phyloP scores from a whole-genome alignment of 2,329 filamentous ascomycete genomes.

The Aspergillus sclerotialis region DNA sequence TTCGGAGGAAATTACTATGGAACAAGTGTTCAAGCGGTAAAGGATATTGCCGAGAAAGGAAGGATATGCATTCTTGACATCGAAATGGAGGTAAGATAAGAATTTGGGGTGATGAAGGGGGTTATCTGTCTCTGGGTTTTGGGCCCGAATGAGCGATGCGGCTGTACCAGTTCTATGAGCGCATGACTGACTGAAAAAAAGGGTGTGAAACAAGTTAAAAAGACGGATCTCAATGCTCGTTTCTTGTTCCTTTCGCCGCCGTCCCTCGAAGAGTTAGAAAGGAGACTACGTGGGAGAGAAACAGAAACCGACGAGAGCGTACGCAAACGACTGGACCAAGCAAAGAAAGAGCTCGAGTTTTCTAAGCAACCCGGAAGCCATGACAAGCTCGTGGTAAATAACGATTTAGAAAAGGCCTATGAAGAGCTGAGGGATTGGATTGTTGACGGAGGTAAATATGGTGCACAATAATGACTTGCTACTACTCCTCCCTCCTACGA shows the following conservation, averaged over 20 bases:
- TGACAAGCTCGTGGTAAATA: conserved; percentile 60
- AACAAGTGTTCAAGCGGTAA: conserved; percentile 71
- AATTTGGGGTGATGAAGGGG: too few species aligned
- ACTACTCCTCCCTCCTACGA: background rate
- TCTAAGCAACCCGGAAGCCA: conserved; percentile 60
- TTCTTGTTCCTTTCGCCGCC: conserved; percentile 85
- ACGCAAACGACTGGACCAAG: conserved; percentile 62
- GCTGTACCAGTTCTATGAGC: too few species aligned
- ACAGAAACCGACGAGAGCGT: conserved; percentile 73
- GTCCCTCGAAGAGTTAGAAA: conserved; percentile 64
- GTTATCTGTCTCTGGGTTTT: too few species aligned
- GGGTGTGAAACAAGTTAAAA: conserved; percentile 90
- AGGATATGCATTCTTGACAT: conserved; percentile 83
- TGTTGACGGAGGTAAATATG: conserved; percentile 35
- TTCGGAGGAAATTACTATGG: conserved; percentile 86
- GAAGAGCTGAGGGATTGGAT: conserved; percentile 47
- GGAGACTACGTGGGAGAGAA: conserved; percentile 63
- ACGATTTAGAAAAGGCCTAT: conserved; percentile 55
- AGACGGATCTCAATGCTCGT: conserved; percentile 63
- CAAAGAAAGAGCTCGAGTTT: conserved; percentile 67
- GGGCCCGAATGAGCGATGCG: too few species aligned
- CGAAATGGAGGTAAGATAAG: conserved; percentile 73
- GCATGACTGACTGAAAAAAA: conserved; percentile 52
- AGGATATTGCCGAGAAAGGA: conserved; percentile 63
- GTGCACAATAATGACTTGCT: conserved; percentile 16